A percentile compares a stretch with the other conserved stretches of the same genome.
phyloP scores from a whole-genome alignment of 257 asterid genomes.

The Nicotiana tomentosiformis region DNA sequence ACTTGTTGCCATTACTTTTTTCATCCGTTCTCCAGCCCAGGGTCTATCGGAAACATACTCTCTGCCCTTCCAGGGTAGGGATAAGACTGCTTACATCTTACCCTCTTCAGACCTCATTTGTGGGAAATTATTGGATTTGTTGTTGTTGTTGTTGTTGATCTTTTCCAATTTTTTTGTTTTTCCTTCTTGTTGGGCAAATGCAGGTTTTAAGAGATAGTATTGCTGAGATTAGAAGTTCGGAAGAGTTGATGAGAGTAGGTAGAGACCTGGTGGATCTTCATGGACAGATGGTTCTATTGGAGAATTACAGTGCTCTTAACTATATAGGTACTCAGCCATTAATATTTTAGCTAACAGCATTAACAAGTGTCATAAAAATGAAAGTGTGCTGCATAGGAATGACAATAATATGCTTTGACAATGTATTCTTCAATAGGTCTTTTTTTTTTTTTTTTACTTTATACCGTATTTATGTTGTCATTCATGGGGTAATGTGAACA shows the following conservation, averaged over 20 bases:
- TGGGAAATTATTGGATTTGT: background rate
- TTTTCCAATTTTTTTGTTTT: background rate
- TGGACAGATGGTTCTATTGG: conserved; percentile 20
- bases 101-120: too few relatives aligned
- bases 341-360: background rate
- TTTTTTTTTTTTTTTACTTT: background rate
- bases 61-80: too few relatives aligned
- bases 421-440: background rate
- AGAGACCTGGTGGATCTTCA: conserved; percentile 13
- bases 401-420: background rate
- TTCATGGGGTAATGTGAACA: background rate
- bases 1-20: too few relatives aligned
- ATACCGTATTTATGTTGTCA: background rate
- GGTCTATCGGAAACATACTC: too few relatives aligned
- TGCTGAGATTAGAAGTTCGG: background rate
- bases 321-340: conserved; percentile 11
- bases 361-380: background rate
- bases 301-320: conserved; percentile 14
- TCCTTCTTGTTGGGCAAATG: background rate
- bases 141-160: background rate
- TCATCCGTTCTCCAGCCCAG: too few relatives aligned
- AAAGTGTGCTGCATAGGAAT: background rate
- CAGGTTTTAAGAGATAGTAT: background rate
- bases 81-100: too few relatives aligned
- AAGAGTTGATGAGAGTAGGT: conserved; percentile 5